These are phyloP conservation scores for Podaxis rugospora DNA, from an alignment of 768 basidiomycete genomes.

Conservation along the genomic window DNA sequence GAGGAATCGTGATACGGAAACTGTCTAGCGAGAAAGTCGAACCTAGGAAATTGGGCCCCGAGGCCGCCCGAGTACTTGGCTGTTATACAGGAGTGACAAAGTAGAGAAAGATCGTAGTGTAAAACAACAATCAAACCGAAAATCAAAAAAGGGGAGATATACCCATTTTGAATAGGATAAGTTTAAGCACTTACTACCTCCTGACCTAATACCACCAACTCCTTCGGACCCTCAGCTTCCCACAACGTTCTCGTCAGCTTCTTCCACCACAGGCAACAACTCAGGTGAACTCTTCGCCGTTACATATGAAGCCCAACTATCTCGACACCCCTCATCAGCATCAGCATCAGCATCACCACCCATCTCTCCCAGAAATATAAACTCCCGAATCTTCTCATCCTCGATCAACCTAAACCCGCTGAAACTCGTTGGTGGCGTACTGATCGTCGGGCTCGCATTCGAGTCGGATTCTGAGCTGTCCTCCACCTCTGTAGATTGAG, in stretches of 20 bases:
- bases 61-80: background rate
- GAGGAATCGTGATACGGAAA: background rate
- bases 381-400: constrained; percentile 14
- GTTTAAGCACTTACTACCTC: background rate
- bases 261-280: constrained; percentile 13
- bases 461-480: background rate
- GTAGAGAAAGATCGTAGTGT: background rate
- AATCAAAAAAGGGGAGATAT: background rate
- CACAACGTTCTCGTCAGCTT: background rate
- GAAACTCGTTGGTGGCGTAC: constrained; percentile 12
- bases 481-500: background rate
- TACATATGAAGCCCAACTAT: constrained; percentile 29
- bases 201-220: background rate
- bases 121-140: background rate
- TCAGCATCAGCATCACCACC: background rate
- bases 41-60: background rate
- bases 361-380: background rate
- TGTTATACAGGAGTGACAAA: constrained; percentile 1
- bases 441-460: background rate
- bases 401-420: background rate
- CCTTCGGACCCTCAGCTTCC: background rate
- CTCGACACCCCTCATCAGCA: constrained; percentile 14
- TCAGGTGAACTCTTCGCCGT: constrained; percentile 30
- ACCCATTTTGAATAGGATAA: background rate
- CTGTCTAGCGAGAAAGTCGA: background rate